Base-by-base conservation (phyloP, 2,329 filamentous ascomycete genomes). In the Hypoxylon sp. region DNA sequence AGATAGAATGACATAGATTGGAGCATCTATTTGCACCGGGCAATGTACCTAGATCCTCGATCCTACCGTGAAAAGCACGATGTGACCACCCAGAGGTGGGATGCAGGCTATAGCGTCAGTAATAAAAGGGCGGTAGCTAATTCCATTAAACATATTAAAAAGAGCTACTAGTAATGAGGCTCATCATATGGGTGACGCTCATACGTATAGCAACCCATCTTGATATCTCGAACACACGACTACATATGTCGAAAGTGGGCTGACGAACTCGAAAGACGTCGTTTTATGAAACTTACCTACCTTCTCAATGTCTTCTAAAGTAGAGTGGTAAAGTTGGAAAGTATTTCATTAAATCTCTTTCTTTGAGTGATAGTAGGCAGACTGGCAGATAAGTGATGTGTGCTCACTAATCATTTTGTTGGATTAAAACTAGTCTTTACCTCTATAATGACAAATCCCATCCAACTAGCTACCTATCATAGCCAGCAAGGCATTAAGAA, bases 1-100 rank as follows among this genome's bases (percentile, higher is more conserved):
- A 49, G 46, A 63, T 59, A 57, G 30, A 53, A 53, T 30, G 43
- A 63, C 14, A 57, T 57, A 59, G 57, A 63, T 63, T 30, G 25
- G 36, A 52, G 19, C 38, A 34, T 65, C 19, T 56, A 34, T 32
- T 32, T 46, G 34, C 36, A 49, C 30, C 48, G 57, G 41, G 34
- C 45, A 28, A 52, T 32, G 38, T 53, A 60, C 43, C 55, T 53
- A 51, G 61, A 60, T 69, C 34, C 19, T 60, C 32, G 17, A 59
- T 63, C 50, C 55, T 58, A 68, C 57, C 10, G 23, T 63, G 28
- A 56, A 21, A 50, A 25, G 21, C 46, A 30, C 30, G 45, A 67
- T 62, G 63, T 65, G 63, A 64, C 52, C 17, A 34, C n/a, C 13
- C 28, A 41, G 32, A 30, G 36, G 23, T 32, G n/a, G 13, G 17